phyloP scores from a whole-genome alignment of 2,329 filamentous ascomycete genomes.

The Penicillium oxalicum region DNA sequence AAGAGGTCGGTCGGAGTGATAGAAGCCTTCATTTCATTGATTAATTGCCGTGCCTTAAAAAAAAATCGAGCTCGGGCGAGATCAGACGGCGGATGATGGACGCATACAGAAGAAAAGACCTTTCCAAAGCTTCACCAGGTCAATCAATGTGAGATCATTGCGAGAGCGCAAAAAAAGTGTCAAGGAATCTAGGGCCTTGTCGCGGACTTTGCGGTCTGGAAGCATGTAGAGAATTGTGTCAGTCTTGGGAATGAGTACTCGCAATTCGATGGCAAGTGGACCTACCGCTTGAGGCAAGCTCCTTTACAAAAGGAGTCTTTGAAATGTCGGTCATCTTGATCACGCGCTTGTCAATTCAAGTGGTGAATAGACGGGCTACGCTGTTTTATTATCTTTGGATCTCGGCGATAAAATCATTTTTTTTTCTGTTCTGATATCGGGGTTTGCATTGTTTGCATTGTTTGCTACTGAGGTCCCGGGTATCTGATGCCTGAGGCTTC shows the following conservation, averaged over 20 bases:
- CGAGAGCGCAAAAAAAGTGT: slow-evolving; percentile 67
- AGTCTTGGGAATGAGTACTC: background rate
- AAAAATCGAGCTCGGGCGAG: too few species aligned
- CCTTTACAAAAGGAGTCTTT: slow-evolving; percentile 67
- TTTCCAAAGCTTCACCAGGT: slow-evolving; percentile 87
- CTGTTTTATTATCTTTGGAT: slow-evolving; percentile 5
- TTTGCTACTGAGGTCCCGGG: too few species aligned
- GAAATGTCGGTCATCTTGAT: slow-evolving; percentile 35
- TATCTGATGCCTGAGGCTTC: slow-evolving; percentile 1
- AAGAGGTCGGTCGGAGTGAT: slow-evolving; percentile 87
- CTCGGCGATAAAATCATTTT: slow-evolving; percentile 24
- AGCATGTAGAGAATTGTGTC: slow-evolving; percentile 2
- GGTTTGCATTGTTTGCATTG: slow-evolving; percentile 19
- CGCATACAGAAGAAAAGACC: slow-evolving; percentile 74
- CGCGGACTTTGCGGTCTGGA: slow-evolving; percentile 70
- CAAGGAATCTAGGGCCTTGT: slow-evolving; percentile 69
- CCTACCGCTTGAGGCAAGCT: slow-evolving; percentile 75
- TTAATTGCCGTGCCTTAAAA: too few species aligned
- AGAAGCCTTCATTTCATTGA: slow-evolving; percentile 54
- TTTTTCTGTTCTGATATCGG: slow-evolving; percentile 16
- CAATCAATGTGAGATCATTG: slow-evolving; percentile 57
- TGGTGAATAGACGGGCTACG: slow-evolving; percentile 1
- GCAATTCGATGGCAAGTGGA: background rate
- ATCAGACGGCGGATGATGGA: background rate
- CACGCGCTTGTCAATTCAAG: slow-evolving; percentile 4